Conservation (phyloP, 1,284 basidiomycete species). For the Fomitopsis schrenkii region DNA sequence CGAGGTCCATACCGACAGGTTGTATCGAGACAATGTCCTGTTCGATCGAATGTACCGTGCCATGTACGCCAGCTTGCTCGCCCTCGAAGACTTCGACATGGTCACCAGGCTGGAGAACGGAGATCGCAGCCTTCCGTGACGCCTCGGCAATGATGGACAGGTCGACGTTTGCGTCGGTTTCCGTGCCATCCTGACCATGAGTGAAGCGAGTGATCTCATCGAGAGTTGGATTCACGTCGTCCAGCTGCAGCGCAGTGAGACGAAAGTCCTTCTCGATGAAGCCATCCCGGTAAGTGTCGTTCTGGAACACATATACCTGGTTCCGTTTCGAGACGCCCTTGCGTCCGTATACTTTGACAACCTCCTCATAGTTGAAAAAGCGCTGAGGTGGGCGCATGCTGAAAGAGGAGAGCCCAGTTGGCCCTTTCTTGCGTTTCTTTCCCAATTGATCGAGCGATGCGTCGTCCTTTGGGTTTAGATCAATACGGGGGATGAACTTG, state of each 20-base stretch:
- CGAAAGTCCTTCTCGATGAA: constrained; percentile 98
- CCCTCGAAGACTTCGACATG: constrained; percentile 98
- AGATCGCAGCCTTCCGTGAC: constrained; percentile 80
- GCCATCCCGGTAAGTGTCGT: constrained; percentile 92
- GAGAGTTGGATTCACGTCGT: constrained; percentile 92
- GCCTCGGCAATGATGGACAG: constrained; percentile 86
- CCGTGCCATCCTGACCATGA: constrained; percentile 60
- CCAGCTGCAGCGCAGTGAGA: constrained; percentile 73
- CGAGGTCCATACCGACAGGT: constrained; percentile 78
- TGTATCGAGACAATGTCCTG: constrained; percentile 87
- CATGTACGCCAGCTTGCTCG: constrained; percentile 91
- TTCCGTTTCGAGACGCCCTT: constrained; percentile 72
- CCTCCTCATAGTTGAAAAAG: constrained; percentile 94
- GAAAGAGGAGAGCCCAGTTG: constrained; percentile 37
- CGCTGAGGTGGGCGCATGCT: constrained; percentile 83
- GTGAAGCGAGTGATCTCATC: constrained; percentile 95
- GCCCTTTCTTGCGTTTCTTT: constrained; percentile 68
- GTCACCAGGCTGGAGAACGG: constrained; percentile 95
- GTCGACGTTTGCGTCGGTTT: constrained; percentile 64
- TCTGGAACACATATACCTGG: constrained; percentile 80
- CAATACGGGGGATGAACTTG: constrained; percentile 95
- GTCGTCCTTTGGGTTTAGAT: constrained; percentile 88
- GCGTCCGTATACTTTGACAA: constrained; percentile 82
- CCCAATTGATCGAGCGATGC: constrained; percentile 47
- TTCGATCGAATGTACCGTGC: constrained; percentile 86